Conservation (phyloP, 169 alveolate species). For the Babesia gibsoni region DNA sequence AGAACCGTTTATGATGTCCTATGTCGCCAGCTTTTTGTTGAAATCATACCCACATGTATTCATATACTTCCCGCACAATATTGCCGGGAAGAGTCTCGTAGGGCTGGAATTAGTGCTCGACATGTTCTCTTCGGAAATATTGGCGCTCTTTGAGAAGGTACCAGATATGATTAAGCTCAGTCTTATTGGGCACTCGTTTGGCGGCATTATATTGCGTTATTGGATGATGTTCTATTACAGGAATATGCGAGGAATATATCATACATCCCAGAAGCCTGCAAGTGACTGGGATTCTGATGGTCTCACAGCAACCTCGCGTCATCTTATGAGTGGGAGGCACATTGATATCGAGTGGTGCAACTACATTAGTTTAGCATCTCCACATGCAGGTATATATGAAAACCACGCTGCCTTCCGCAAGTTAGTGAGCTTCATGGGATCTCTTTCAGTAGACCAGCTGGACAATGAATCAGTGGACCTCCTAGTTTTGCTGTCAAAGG, state of each 20-base stretch:
- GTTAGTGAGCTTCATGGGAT: constrained; percentile 59
- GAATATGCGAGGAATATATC: constrained; percentile 37
- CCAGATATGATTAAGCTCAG: constrained; percentile 59
- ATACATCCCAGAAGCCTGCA: neutral
- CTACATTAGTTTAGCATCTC: constrained; percentile 73
- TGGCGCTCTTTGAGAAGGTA: constrained; percentile 50
- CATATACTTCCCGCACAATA: constrained; percentile 67
- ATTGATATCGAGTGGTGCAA: constrained; percentile 64
- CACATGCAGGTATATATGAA: constrained; percentile 74
- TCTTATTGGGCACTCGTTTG: constrained; percentile 76
- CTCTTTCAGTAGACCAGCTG: constrained; percentile 67
- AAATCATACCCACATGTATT: constrained; percentile 62
- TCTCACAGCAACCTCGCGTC: too few species aligned
- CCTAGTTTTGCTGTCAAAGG: constrained; percentile 50
- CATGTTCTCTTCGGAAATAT: constrained; percentile 61
- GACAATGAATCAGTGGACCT: constrained; percentile 67
- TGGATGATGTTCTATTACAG: constrained; percentile 50
- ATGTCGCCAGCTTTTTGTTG: constrained; percentile 52
- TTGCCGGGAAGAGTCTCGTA: constrained; percentile 67
- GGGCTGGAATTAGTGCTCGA: constrained; percentile 71
- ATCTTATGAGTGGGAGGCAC: too few species aligned
- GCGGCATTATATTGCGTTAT: constrained; percentile 65
- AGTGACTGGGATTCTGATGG: too few species aligned
- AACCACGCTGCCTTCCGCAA: constrained; percentile 56
- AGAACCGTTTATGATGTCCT: constrained; percentile 66